Evolutionary conservation across 306 rosid species (phyloP), one percentile per base, ranked within the genome.

Genomic region (Prunus mume): DNA sequence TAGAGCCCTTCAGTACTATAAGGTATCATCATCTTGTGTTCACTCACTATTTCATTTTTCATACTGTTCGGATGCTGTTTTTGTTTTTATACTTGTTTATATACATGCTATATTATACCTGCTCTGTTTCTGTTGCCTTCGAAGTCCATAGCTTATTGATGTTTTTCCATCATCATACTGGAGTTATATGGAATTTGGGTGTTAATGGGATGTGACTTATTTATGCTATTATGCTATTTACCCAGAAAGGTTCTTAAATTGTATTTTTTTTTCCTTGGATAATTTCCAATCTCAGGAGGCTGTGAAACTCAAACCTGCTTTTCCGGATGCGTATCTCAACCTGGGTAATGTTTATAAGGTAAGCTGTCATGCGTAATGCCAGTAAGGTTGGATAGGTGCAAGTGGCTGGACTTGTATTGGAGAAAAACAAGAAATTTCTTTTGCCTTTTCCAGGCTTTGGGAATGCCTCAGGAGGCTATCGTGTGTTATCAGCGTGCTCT

Each of bases 311-410:
- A 96, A 96, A 85, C 99, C 99, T 63, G 83, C 91, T 60, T 96
- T 96, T 90, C 92, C 99, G 65, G 99, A 96, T 87, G 99, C 99
- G n/a, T 96, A 96, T 73, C 79, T 96, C 88, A 96, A 96, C 86
- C 93, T 96, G 79, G 99, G 99, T 69, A 96, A 96, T 82, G 99
- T 96, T 65, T 96, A 93, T 83, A 96, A 96, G 99, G 99, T 96
- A 86, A 81, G 86, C 76, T 86, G 84, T 80, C 61, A 69, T 88
- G 79, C 70, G 69, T 86, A 72, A 41, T 86, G 78, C 86, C 62
- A 68, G 64, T 78, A 82, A 69, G 80, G 83, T 82, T 83, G 63
- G 76, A 80, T 84, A 83, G 78, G 83, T 89, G 75, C 85, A 88
- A 73, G 80, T 85, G 82, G 78, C 71, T 76, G 73, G 78, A 76